A percentile compares a stretch with the other conserved stretches of the same genome.
phyloP scores from a whole-genome alignment of 495 filamentous ascomycete species.

The Penicillium riverlandense region DNA sequence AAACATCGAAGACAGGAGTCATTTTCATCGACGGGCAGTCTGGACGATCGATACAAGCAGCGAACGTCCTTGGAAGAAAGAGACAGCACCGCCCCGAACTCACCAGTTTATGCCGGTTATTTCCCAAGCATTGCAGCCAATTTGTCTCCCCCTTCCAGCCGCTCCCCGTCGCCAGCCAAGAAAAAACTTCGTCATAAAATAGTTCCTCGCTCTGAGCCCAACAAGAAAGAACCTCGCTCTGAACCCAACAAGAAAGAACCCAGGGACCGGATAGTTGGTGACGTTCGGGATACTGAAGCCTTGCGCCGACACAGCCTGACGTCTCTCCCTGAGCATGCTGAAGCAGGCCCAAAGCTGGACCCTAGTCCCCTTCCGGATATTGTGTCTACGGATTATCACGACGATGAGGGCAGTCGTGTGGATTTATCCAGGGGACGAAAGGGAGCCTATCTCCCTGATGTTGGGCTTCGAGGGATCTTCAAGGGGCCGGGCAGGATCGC shows the following conservation, averaged over 20 bases:
- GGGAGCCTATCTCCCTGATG: slow-evolving; percentile 21
- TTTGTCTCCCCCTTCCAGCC: slow-evolving; percentile 45
- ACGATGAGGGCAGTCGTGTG: slow-evolving; percentile 13
- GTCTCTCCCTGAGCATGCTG: slow-evolving; percentile 6
- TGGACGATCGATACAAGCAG: slow-evolving; percentile 26
- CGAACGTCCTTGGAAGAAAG: slow-evolving; percentile 41
- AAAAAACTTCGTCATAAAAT: slow-evolving; percentile 39
- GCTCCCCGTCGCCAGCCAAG: slow-evolving; percentile 44
- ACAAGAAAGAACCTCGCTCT: too few relatives aligned
- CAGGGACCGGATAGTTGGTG: slow-evolving; percentile 11
- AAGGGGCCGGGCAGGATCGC: slow-evolving; percentile 48
- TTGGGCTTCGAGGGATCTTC: slow-evolving; percentile 44
- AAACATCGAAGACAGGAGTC: slow-evolving; percentile 16
- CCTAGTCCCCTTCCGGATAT: slow-evolving; percentile 27
- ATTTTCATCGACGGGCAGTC: slow-evolving; percentile 30
- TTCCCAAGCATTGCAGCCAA: slow-evolving; percentile 53
- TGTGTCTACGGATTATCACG: slow-evolving; percentile 18
- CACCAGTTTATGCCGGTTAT: slow-evolving; percentile 35
- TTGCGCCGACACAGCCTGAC: slow-evolving; percentile 10
- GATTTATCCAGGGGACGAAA: slow-evolving; percentile 21
- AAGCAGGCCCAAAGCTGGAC: slow-evolving; percentile 16
- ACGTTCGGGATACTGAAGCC: slow-evolving; percentile 10
- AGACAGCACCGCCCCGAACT: slow-evolving; percentile 41
- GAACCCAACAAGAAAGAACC: slow-evolving; percentile 34
- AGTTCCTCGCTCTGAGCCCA: slow-evolving; percentile 33